Conservation (phyloP, 768 basidiomycete genomes). For the Phlegmacium glaucopus region DNA sequence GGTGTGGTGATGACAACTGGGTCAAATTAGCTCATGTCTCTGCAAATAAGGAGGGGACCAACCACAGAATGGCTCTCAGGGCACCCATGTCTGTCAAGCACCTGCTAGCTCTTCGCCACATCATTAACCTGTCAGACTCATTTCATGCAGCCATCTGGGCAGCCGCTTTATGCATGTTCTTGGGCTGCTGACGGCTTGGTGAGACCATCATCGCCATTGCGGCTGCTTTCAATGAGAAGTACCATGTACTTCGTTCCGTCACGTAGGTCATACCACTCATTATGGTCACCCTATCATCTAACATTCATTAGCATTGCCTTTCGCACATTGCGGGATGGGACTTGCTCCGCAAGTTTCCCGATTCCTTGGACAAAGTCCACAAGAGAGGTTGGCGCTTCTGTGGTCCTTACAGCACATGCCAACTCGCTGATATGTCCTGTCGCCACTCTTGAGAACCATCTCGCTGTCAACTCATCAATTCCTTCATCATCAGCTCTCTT, state of each 20-base stretch:
- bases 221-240: constrained; percentile 9
- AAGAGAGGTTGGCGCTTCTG: constrained; percentile 18
- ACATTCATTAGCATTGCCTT: neutral
- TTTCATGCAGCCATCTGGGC: constrained; percentile 31
- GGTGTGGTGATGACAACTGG: constrained; percentile 12
- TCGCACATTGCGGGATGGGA: neutral
- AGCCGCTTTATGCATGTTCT: constrained; percentile 30
- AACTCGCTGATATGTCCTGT: constrained; percentile 14
- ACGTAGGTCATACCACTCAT: neutral
- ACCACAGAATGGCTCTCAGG: neutral
- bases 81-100: constrained; percentile 6
- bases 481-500: constrained; percentile 4
- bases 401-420: constrained; percentile 16
- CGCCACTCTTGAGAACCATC: constrained; percentile 16
- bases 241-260: constrained; percentile 10
- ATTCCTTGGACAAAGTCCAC: constrained; percentile 38
- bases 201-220: constrained; percentile 19
- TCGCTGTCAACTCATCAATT: constrained; percentile 4
- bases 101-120: constrained; percentile 3
- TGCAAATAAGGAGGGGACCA: neutral
- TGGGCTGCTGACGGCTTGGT: constrained; percentile 27
- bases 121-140: constrained; percentile 3
- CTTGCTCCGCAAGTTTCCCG: constrained; percentile 15
- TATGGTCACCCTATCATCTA: neutral
- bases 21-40: neutral